Base-by-base conservation (phyloP, 139 green algal species). In the Asterochloris erici region DNA sequence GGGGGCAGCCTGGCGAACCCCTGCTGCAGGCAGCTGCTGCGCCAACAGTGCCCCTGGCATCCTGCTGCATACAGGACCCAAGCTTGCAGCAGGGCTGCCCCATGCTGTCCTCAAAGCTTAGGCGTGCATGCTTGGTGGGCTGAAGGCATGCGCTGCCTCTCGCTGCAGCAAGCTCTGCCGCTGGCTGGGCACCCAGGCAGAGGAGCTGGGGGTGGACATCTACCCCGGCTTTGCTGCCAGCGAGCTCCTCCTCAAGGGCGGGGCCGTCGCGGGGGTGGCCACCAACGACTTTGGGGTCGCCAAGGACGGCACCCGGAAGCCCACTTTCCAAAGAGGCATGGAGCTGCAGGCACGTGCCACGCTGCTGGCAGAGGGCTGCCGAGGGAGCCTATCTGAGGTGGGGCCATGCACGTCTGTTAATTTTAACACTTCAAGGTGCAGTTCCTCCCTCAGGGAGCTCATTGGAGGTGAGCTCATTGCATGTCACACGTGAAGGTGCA, bases 321-420 rank as follows among this genome's bases (percentile, higher is more conserved):
- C 87, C 60, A 90, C 24, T 28, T 97, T 92, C 85, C 63, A 86
- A 14, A 87, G 88, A 0, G 96, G 96, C 70, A 89, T 97, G 74
- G 93, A 96, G 80, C 84, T 98, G 60, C 85, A 83, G 24, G 93
- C 95, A 0, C 77, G 87, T 24, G 85, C 90, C 23, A 98, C 96
- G n/a, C 88, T 98, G 74, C 85, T 99, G 68, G 96, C 90, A 0
- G 96, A 99, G 85, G 96, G 96, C 71, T 96, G 91, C 85, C 87
- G 96, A 12, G 96, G 96, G 6, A 98, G 92, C n/a, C 86, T 98
- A 63, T 94, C 90, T 27, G 83, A 97, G 92, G 91, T 92, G 79
- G 38, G 74, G 14, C 11, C 60, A 66, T 63, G 64, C n/a, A 21
- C 17, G 26, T n/a, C 12, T 47, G 15, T 81, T 17, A 14, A 68